Percentiles rank a stretch among this genome's conserved stretches.
These are phyloP conservation scores for Talaromyces sp. DNA, from an alignment of 2,329 filamentous ascomycete genomes.

Conservation along the genomic window DNA sequence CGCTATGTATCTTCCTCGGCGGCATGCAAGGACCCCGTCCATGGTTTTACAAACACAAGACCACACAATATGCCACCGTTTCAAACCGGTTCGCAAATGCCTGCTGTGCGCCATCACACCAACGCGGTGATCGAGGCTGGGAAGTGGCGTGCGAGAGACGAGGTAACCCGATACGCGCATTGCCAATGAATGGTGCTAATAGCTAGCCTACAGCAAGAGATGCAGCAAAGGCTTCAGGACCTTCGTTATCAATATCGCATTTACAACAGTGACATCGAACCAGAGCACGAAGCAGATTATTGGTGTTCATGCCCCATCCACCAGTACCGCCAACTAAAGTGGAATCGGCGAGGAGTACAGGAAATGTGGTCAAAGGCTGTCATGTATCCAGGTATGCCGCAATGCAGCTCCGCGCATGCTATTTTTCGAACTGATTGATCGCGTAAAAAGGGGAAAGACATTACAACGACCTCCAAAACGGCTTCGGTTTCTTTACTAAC, in stretches of 20 bases:
- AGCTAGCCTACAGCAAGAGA: slow-evolving; percentile 31
- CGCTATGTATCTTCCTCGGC: neutral
- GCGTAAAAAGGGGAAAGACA: slow-evolving; percentile 1
- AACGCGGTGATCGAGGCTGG: slow-evolving; percentile 38
- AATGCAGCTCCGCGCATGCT: too few relatives aligned
- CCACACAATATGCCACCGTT: neutral
- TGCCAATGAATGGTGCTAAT: neutral
- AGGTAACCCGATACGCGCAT: slow-evolving; percentile 19
- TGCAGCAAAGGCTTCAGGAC: slow-evolving; percentile 39
- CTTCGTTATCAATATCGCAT: slow-evolving; percentile 36
- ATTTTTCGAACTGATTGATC: too few relatives aligned
- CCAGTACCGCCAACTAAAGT: slow-evolving; percentile 33
- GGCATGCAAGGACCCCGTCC: neutral
- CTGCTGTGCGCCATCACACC: slow-evolving; percentile 20
- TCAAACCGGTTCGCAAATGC: neutral
- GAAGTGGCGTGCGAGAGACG: slow-evolving; percentile 33
- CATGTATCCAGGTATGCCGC: slow-evolving; percentile 39
- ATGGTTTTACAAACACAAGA: neutral
- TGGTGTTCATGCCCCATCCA: slow-evolving; percentile 39
- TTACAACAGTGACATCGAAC: slow-evolving; percentile 45
- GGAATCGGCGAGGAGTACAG: slow-evolving; percentile 32
- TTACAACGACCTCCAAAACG: slow-evolving; percentile 10
- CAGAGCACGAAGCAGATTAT: slow-evolving; percentile 40
- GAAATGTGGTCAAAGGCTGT: slow-evolving; percentile 43
- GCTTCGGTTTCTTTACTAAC: slow-evolving; percentile 23